A percentile compares a stretch with the other conserved stretches of the same genome.
phyloP scores from a whole-genome alignment of 2,329 filamentous ascomycete genomes.

The Cladorrhinum sp. region DNA sequence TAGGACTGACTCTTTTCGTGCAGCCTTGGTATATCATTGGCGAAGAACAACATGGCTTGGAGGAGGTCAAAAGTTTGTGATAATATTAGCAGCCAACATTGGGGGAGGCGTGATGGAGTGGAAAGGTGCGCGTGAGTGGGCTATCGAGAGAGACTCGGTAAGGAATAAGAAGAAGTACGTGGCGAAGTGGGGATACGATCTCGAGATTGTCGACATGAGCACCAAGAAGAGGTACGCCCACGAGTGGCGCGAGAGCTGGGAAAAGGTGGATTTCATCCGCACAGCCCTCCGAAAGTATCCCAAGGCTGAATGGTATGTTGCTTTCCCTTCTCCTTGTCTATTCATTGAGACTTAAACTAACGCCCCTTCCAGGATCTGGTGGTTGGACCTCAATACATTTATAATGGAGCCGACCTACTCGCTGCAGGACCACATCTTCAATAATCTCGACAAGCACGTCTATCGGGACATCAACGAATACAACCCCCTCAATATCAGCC shows the following conservation, averaged over 20 bases:
- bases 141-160: constrained; percentile 93
- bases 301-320: constrained; percentile 84
- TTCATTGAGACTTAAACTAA: constrained; percentile 24
- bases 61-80: constrained; percentile 85
- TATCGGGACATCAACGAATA: constrained; percentile 96
- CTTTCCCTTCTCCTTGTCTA: not conserved
- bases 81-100: constrained; percentile 89
- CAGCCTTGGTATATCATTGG: constrained; percentile 60
- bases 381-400: constrained; percentile 95
- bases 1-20: constrained; percentile 26
- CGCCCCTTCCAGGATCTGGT: constrained; percentile 77
- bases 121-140: constrained; percentile 97
- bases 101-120: constrained; percentile 98
- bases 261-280: constrained; percentile 93
- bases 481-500: constrained; percentile 90
- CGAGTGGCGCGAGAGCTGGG: constrained; percentile 99
- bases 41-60: constrained; percentile 71
- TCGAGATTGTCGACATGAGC: constrained; percentile 97
- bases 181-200: constrained; percentile 84
- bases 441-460: constrained; percentile 67
- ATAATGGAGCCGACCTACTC: constrained; percentile 96
- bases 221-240: constrained; percentile 98
- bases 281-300: constrained; percentile 90
- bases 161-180: constrained; percentile 92
- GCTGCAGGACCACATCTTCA: constrained; percentile 86